Percentiles rank a stretch among this genome's conserved stretches.
Evolutionary conservation across 306 rosid genomes (phyloP).

Genomic region (Glycyrrhiza uralensis): DNA sequence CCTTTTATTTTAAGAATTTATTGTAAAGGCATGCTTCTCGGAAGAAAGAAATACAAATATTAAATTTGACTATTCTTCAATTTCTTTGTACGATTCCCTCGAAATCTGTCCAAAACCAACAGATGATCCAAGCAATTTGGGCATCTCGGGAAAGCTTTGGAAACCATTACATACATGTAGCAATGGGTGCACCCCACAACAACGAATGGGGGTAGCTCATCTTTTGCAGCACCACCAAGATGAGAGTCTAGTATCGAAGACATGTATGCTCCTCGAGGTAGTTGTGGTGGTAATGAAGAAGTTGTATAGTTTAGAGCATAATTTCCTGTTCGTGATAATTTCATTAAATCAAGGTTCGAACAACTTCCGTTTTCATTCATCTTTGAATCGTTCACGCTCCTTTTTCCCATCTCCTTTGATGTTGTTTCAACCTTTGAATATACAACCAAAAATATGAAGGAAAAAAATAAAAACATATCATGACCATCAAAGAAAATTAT

Average conservation of each 20-base stretch:
- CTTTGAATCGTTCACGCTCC: neutral
- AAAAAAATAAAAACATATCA: neutral
- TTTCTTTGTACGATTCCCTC: neutral
- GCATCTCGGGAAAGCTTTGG: conserved; percentile 24
- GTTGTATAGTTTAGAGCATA: neutral
- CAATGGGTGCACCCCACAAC: conserved; percentile 32
- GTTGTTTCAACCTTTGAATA: neutral
- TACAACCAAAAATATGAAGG: neutral
- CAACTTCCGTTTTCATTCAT: neutral
- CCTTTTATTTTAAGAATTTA: too few relatives aligned
- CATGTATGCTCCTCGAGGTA: too few relatives aligned
- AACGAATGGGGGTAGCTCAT: neutral
- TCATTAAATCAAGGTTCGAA: neutral
- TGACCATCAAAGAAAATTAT: neutral
- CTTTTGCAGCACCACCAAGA: neutral
- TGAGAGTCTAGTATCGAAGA: neutral
- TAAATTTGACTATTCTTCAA: neutral
- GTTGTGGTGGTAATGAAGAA: neutral
- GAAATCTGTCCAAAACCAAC: neutral
- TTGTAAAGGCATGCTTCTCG: neutral
- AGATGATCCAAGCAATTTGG: conserved; percentile 9
- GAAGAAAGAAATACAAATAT: neutral
- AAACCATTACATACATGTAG: conserved; percentile 29
- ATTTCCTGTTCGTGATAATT: neutral
- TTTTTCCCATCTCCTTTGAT: neutral